Evolutionary conservation across 1,284 basidiomycete species (phyloP).

Genomic region (Pseudomicrostroma phylloplanum): DNA sequence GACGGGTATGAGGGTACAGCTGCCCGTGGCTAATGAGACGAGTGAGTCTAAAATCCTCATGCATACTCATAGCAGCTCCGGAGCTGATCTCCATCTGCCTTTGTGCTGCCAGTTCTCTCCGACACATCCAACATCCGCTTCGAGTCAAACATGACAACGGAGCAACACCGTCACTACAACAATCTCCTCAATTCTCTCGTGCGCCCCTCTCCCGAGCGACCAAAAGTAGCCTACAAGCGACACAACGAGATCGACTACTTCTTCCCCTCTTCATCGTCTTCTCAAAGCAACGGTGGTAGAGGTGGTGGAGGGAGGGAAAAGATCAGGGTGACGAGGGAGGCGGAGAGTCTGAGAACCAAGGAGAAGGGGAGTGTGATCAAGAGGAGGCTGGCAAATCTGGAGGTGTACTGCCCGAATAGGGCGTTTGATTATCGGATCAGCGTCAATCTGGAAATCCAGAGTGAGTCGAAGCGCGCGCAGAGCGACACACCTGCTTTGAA

Average conservation of each 20-base stretch:
- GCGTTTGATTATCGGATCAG: neutral
- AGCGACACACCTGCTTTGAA: neutral
- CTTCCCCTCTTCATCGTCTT: neutral
- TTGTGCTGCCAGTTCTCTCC: neutral
- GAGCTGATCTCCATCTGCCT: neutral
- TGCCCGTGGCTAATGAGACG: constrained; percentile 1
- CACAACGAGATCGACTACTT: constrained; percentile 7
- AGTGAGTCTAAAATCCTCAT: neutral
- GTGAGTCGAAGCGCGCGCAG: neutral
- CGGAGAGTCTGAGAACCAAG: constrained; percentile 1
- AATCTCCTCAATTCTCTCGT: constrained; percentile 3
- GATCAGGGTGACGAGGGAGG: neutral
- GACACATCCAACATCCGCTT: constrained; percentile 5
- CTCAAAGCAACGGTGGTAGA: neutral
- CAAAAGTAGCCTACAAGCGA: constrained; percentile 1
- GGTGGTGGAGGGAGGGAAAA: neutral
- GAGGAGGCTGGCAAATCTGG: constrained; percentile 1
- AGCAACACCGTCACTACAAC: constrained; percentile 5
- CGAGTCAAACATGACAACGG: neutral
- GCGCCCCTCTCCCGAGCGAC: neutral
- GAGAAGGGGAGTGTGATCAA: constrained; percentile 3
- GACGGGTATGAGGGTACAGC: neutral
- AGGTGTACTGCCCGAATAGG: constrained; percentile 7
- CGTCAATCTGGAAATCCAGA: constrained; percentile 2
- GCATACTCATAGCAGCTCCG: no score